phyloP scores from a whole-genome alignment of 768 basidiomycete species.

The Podaxis sp. region DNA sequence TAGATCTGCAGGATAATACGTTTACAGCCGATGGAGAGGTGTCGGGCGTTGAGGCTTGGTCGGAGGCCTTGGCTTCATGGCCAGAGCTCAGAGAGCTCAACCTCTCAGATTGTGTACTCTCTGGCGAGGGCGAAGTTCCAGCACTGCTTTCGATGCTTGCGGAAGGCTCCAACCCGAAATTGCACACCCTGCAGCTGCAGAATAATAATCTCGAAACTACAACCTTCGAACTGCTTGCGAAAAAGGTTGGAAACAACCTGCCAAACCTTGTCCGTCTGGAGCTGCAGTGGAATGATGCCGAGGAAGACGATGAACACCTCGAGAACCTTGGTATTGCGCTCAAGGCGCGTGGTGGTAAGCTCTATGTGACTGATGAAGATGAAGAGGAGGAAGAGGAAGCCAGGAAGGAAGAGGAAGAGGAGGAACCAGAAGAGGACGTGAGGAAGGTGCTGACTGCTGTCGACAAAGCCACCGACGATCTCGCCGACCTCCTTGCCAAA shows the following conservation, averaged over 20 bases:
- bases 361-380: slow-evolving; percentile 75
- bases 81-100: slow-evolving; percentile 74
- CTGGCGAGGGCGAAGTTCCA: slow-evolving; percentile 77
- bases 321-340: slow-evolving; percentile 52
- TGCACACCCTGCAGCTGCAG: slow-evolving; percentile 80
- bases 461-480: slow-evolving; percentile 45
- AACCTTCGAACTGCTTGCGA: slow-evolving; percentile 65
- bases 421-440: slow-evolving; percentile 30
- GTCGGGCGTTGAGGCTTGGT: slow-evolving; percentile 54
- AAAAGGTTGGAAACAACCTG: slow-evolving; percentile 61
- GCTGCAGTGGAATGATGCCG: slow-evolving; percentile 87
- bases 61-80: slow-evolving; percentile 67
- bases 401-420: slow-evolving; percentile 45
- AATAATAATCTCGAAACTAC: slow-evolving; percentile 85
- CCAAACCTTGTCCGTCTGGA: slow-evolving; percentile 66
- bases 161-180: slow-evolving; percentile 67
- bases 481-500: slow-evolving; percentile 68
- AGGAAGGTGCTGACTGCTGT: slow-evolving; percentile 21
- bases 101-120: slow-evolving; percentile 89
- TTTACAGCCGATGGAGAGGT: slow-evolving; percentile 62
- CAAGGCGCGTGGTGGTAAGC: slow-evolving; percentile 63
- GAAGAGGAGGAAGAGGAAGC: slow-evolving; percentile 72
- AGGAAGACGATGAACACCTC: slow-evolving; percentile 69
- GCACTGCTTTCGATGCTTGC: slow-evolving; percentile 58
- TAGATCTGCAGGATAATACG: slow-evolving; percentile 94